These are phyloP conservation scores for Centaurea solstitialis DNA, from an alignment of 129 eudicot genomes.

Conservation along the genomic window DNA sequence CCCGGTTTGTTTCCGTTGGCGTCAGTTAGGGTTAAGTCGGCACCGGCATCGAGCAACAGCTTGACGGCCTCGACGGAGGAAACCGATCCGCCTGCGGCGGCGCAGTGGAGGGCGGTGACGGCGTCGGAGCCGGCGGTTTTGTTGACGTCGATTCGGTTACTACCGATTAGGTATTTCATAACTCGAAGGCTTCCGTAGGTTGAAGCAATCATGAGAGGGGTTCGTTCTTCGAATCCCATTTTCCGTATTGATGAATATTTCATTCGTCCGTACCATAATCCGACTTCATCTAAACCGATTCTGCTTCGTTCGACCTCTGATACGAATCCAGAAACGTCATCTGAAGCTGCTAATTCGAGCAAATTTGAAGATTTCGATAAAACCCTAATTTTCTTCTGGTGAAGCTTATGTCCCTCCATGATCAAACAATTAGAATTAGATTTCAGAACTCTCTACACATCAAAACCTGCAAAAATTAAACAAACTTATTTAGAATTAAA, in stretches of 20 bases:
- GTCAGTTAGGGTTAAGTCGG: slow-evolving; percentile 40
- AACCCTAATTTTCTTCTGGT: slow-evolving; percentile 13
- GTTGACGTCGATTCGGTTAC: slow-evolving; percentile 49
- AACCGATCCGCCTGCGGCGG: slow-evolving; percentile 77
- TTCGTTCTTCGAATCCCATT: slow-evolving; percentile 73
- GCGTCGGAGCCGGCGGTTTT: slow-evolving; percentile 60
- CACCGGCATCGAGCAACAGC: slow-evolving; percentile 57
- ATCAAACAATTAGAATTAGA: slow-evolving; percentile 11
- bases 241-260: slow-evolving; percentile 50
- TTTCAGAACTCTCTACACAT: slow-evolving; percentile 38
- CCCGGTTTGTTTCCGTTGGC: slow-evolving; percentile 55
- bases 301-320: slow-evolving; percentile 45
- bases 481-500: background rate
- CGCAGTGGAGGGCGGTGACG: slow-evolving; percentile 88
- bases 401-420: slow-evolving; percentile 44
- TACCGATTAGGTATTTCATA: slow-evolving; percentile 42
- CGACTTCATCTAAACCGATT: slow-evolving; percentile 37
- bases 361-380: slow-evolving; percentile 34
- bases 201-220: slow-evolving; percentile 82
- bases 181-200: slow-evolving; percentile 64
- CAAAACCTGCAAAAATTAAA: slow-evolving; percentile 20
- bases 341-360: slow-evolving; percentile 77
- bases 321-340: slow-evolving; percentile 55
- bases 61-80: slow-evolving; percentile 40
- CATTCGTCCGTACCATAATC: slow-evolving; percentile 76